These are phyloP conservation scores for Penicillium digitatum DNA, from an alignment of 2,329 filamentous ascomycete genomes.

Conservation along the genomic window DNA sequence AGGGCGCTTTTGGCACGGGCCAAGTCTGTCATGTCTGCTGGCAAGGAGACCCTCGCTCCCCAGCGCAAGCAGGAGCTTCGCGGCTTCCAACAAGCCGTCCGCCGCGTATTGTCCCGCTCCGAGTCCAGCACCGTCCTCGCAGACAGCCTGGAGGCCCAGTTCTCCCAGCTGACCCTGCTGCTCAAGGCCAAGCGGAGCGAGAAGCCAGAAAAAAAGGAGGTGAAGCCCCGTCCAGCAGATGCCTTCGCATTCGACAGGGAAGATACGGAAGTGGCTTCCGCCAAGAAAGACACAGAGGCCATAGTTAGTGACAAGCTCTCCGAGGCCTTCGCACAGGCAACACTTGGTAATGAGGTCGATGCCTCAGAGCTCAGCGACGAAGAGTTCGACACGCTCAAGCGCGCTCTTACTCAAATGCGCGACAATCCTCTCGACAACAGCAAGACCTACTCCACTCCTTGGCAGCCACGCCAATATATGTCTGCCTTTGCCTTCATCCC, in stretches of 20 bases:
- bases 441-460: slow-evolving; percentile 89
- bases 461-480: slow-evolving; percentile 84
- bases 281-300: slow-evolving; percentile 12
- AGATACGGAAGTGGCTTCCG: slow-evolving; percentile 10
- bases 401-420: slow-evolving; percentile 60
- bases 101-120: slow-evolving; percentile 58
- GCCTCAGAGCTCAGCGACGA: slow-evolving; percentile 48
- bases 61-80: slow-evolving; percentile 74
- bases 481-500: slow-evolving; percentile 91
- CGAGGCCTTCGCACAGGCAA: slow-evolving; percentile 33
- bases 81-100: slow-evolving; percentile 63
- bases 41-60: slow-evolving; percentile 55
- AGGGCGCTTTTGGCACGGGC: slow-evolving; percentile 55
- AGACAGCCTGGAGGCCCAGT: slow-evolving; percentile 53
- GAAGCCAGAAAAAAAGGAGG: slow-evolving; percentile 18
- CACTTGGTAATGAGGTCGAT: slow-evolving; percentile 35
- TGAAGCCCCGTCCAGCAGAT: slow-evolving; percentile 1
- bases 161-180: slow-evolving; percentile 50
- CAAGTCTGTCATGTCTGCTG: slow-evolving; percentile 55
- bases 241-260: slow-evolving; percentile 11
- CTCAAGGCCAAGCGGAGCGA: slow-evolving; percentile 42
- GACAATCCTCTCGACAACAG: slow-evolving; percentile 71
- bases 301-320: slow-evolving; percentile 30
- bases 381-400: slow-evolving; percentile 46
- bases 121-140: slow-evolving; percentile 42